These are phyloP conservation scores for Quercus agrifolia DNA, from an alignment of 306 rosid genomes.

Conservation along the genomic window DNA sequence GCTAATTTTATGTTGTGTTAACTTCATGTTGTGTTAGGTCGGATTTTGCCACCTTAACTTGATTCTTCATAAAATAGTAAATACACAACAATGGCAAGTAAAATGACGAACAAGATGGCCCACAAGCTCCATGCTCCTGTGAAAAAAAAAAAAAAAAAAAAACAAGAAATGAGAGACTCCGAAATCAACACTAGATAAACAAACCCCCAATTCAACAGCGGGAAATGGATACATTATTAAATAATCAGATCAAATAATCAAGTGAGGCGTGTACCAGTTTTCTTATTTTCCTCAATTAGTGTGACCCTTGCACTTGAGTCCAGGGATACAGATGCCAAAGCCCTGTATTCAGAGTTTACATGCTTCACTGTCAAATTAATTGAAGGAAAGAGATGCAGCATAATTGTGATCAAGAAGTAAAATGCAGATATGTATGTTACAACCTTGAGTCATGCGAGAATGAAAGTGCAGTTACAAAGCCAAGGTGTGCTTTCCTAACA, in stretches of 20 bases:
- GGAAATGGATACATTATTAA: too few species aligned
- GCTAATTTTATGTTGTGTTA: too few species aligned
- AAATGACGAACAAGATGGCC: constrained; percentile 55
- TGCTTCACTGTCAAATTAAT: constrained; percentile 11
- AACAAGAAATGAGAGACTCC: neutral
- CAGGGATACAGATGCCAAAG: constrained; percentile 80
- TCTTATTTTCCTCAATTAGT: constrained; percentile 48
- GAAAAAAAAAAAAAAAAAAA: neutral
- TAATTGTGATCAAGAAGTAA: neutral
- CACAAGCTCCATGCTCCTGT: constrained; percentile 70
- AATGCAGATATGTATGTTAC: constrained; percentile 5
- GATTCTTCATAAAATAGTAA: constrained; percentile 26
- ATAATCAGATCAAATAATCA: neutral
- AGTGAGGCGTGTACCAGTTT: constrained; percentile 45
- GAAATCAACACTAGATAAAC: too few species aligned
- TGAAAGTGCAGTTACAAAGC: constrained; percentile 79
- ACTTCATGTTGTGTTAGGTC: too few species aligned
- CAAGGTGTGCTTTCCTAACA: constrained; percentile 73
- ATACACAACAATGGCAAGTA: constrained; percentile 67
- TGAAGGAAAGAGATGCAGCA: constrained; percentile 10
- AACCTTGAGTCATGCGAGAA: constrained; percentile 89
- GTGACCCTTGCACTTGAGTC: constrained; percentile 86
- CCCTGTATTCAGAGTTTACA: constrained; percentile 43
- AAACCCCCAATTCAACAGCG: too few species aligned
- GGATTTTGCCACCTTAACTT: neutral